Conservation (phyloP, 257 asterid genomes). For the Solanum acaule region DNA sequence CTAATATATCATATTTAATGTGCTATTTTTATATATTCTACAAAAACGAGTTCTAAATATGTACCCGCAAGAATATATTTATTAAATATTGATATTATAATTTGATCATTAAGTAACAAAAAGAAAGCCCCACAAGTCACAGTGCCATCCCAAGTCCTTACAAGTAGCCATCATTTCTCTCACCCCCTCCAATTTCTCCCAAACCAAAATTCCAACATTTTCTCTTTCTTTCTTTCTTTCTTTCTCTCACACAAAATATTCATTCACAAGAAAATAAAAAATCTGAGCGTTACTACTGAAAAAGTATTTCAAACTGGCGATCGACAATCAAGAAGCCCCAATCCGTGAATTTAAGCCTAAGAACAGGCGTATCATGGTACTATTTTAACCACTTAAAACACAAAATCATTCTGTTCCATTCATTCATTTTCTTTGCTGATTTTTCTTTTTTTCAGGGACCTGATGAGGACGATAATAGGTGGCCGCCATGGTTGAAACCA, state of each 20-base stretch:
- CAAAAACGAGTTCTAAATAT: too few species aligned
- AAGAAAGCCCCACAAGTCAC: neutral
- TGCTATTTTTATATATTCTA: too few species aligned
- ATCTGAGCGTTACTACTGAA: slow-evolving; percentile 8
- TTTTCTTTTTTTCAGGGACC: neutral
- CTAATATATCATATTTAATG: too few species aligned
- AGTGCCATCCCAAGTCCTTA: neutral
- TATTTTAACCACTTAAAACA: neutral
- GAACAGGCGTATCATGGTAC: slow-evolving; percentile 77
- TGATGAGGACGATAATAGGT: slow-evolving; percentile 8
- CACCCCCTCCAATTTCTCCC: slow-evolving; percentile 28
- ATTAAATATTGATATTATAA: neutral
- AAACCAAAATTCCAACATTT: neutral
- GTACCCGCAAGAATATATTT: too few species aligned
- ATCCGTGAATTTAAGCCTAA: slow-evolving; percentile 65
- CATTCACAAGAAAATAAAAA: neutral
- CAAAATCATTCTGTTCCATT: neutral
- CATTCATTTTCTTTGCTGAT: neutral
- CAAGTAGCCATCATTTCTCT: slow-evolving; percentile 20
- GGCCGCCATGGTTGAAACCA: slow-evolving; percentile 12
- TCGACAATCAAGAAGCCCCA: slow-evolving; percentile 46
- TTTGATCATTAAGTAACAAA: neutral
- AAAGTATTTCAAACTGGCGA: slow-evolving; percentile 63
- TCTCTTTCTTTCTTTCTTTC: neutral
- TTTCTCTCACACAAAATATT: neutral